phyloP scores from a whole-genome alignment of 768 basidiomycete species.

The Mycena amicta region DNA sequence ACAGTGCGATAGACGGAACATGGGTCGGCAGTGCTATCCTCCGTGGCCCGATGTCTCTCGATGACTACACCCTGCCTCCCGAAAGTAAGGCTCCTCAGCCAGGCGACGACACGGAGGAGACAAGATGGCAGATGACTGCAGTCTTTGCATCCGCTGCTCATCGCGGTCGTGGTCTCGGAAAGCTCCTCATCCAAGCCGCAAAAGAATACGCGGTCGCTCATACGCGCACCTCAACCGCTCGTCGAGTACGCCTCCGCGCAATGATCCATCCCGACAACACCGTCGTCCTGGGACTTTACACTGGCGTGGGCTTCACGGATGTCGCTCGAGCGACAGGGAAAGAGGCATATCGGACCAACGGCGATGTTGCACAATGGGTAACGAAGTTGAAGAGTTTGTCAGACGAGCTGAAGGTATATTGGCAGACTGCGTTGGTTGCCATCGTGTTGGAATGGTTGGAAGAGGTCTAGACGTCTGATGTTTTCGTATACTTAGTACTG shows the following conservation, averaged over 20 bases:
- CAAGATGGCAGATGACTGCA: constrained; percentile 22
- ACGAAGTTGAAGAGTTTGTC: constrained; percentile 9
- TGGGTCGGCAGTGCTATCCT: constrained; percentile 19
- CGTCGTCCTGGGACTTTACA: constrained; percentile 10
- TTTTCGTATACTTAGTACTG: too few relatives aligned
- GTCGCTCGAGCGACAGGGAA: constrained; percentile 13
- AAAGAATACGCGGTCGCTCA: constrained; percentile 11
- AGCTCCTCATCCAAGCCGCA: constrained; percentile 18
- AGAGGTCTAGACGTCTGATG: background rate
- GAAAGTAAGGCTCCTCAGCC: background rate
- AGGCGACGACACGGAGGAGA: constrained; percentile 12
- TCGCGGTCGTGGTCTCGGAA: constrained; percentile 17
- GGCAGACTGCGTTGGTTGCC: constrained; percentile 7
- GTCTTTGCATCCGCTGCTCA: constrained; percentile 15
- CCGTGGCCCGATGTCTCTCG: constrained; percentile 12
- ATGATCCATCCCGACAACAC: constrained; percentile 18
- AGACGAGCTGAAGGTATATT: constrained; percentile 12
- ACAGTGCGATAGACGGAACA: background rate
- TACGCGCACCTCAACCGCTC: background rate
- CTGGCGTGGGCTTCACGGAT: constrained; percentile 9
- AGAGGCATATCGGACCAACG: constrained; percentile 20
- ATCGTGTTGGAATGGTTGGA: constrained; percentile 15
- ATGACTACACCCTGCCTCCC: constrained; percentile 9
- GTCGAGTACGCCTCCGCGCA: constrained; percentile 5
- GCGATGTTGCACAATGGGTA: constrained; percentile 5